Base-by-base conservation (phyloP, 257 asterid species). In the Henckelia pumila region DNA sequence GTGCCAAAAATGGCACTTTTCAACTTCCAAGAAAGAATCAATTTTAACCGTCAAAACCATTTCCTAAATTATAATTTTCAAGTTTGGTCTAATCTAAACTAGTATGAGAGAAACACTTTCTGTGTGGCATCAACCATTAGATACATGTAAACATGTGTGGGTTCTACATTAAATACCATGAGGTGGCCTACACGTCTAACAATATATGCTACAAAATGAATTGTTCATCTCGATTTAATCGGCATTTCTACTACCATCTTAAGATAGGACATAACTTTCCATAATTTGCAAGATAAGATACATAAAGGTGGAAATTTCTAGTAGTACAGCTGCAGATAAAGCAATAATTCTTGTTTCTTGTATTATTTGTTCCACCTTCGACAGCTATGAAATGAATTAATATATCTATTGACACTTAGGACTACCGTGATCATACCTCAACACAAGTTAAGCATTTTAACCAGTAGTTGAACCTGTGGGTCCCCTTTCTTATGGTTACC, bases 351-450 rank as follows among this genome's bases (percentile, higher is more conserved):
- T 30, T 61, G 7, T 6, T 23, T 61, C 66, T 29, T 13, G 19
- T 9, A 32, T 44, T 44, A 44, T 5, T 47, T 61, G 52, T 61
- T 33, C 65, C 16, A 19, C 9, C 52, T n/a, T 32, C 24, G 55
- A 47, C 24, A 11, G 24, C 66, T 61, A 61, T 13, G 44, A 30
- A 30, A 60, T 1, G 64, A 16, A 60, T 59, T 28, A 37, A 14
- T 30, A 8, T 30, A 17, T 22, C 24, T 53, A 21, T 62, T 23
- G 20, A 29, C 17, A 23, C n/a, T 33, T 37, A 8, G 17, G 32
- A 55, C 5, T 22, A 23, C 7, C 20, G 60, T 65, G 29, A 19
- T 26, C 75, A 61, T 40, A 63, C 67, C 77, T 75, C 60, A 70
- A 71, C 73, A 74, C 37, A 40, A 23, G 14, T 28, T 28, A 30